Evolutionary conservation across 1,139 yeast genomes (phyloP), one percentile per base, ranked within the genome.

Genomic region (Nakaseomyces sp.): DNA sequence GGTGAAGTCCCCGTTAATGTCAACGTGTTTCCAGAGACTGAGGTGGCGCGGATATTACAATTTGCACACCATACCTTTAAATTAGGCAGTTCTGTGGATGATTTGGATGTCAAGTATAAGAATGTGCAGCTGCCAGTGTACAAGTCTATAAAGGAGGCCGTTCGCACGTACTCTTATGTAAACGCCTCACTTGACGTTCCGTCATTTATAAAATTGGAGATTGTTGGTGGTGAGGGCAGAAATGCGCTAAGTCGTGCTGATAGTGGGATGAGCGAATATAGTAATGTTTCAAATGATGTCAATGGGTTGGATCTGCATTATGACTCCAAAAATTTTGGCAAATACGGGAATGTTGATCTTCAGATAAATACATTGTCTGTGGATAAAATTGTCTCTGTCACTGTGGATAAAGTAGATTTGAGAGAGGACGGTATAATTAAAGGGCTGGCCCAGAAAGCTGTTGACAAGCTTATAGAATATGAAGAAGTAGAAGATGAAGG

Each of bases 391-490:
- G 38, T 12, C 18, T n/a, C 38, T 7, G 13, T 28, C 18, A 20
- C 4, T n/a, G 38, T 22, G 38, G 18, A 20, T 5, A 35, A 16
- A 20, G 18, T 35, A 6, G 38, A 35, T 15, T n/a, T 35, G 7
- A 16, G 18, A 15, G n/a, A 35, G 17, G 18, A 20, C n/a, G 38
- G 28, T 6, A 15, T 22, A 13, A 35, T 35, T 7, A 20, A 20
- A 5, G 38, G 17, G n/a, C 28, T 35, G 17, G 16, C 35, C 56
- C 15, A 43, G 50, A 36, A 46, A 49, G 25, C 17, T 47, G 19
- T 35, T 12, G 28, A 35, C 7, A 35, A 22, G 18, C 25, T 57
- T 37, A 50, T 43, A n/a, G 52, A 50, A 7, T 50, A 50, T 36
- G 63, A 58, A 35, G 18, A 33, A 8, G 29, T 26, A 6, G 24